phyloP scores from a whole-genome alignment of 2,329 filamentous ascomycete species.

The Neoscytalidium dimidiatum region DNA sequence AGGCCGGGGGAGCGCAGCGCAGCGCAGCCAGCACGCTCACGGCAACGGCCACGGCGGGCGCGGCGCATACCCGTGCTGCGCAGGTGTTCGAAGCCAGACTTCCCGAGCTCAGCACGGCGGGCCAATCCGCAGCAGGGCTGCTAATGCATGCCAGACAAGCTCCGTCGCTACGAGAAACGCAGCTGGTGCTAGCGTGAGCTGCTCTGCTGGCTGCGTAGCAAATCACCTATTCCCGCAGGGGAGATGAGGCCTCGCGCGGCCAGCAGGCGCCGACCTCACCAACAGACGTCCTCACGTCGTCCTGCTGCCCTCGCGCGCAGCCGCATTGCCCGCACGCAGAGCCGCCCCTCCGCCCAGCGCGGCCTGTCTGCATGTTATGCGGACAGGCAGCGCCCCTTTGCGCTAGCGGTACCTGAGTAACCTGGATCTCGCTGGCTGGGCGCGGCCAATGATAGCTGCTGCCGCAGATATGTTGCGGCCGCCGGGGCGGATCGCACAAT shows the following conservation, averaged over 20 bases:
- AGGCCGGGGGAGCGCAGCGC: not conserved
- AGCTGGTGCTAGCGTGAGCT: conserved; percentile 14
- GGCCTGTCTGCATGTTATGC: conserved; percentile 1
- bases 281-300: no score
- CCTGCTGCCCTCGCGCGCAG: not conserved
- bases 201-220: not conserved
- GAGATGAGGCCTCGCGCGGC: no score
- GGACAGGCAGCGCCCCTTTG: not conserved
- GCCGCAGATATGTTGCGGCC: conserved; percentile 20
- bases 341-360: not conserved
- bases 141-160: conserved; percentile 22
- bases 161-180: conserved; percentile 22
- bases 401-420: conserved; percentile 10
- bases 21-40: conserved; percentile 13
- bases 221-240: not conserved
- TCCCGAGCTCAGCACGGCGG: conserved; percentile 21
- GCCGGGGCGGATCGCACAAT: conserved; percentile 18
- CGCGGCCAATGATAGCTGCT: conserved; percentile 19
- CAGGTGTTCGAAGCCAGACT: conserved; percentile 20
- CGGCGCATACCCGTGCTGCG: conserved; percentile 16
- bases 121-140: conserved; percentile 20
- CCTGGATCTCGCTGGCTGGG: conserved; percentile 8
- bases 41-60: conserved; percentile 6
- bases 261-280: no score
- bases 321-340: not conserved